Percentiles rank a stretch among this genome's conserved stretches.
Evolutionary conservation across 371 early-diverging fungal species (phyloP).

Genomic region (Mortierella sp.): DNA sequence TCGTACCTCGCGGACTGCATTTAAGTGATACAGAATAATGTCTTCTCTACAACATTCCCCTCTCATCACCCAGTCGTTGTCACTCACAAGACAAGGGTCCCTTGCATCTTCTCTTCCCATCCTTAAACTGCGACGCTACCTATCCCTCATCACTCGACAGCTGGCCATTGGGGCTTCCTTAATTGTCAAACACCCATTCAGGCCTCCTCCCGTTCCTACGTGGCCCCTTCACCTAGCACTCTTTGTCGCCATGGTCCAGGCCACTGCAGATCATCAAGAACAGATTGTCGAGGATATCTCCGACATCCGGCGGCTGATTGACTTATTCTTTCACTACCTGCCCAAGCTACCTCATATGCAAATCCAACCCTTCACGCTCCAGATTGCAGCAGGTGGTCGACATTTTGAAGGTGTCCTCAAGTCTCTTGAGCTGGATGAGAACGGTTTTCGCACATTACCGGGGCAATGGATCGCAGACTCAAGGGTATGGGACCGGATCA

Average conservation of each 20-base stretch:
- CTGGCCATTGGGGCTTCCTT: constrained; percentile 37
- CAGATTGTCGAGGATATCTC: constrained; percentile 41
- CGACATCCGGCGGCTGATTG: constrained; percentile 34
- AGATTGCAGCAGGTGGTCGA: constrained; percentile 22
- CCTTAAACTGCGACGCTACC: constrained; percentile 38
- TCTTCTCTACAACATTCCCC: constrained; percentile 20
- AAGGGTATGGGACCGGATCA: constrained; percentile 31
- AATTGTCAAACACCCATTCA: constrained; percentile 47
- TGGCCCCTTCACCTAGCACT: constrained; percentile 49
- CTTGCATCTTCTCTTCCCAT: constrained; percentile 41
- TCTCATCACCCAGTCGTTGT: constrained; percentile 18
- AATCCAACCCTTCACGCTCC: constrained; percentile 21
- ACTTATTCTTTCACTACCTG: constrained; percentile 47
- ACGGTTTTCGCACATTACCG: constrained; percentile 20
- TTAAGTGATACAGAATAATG: constrained; percentile 9
- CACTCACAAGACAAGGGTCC: constrained; percentile 18
- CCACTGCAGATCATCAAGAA: constrained; percentile 33
- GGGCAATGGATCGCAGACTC: constrained; percentile 46
- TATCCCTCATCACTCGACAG: constrained; percentile 27
- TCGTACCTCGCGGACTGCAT: background rate
- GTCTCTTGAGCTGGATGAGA: constrained; percentile 23
- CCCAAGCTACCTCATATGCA: constrained; percentile 49
- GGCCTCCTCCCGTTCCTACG: constrained; percentile 27
- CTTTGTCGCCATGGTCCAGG: constrained; percentile 36
- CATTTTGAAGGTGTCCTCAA: constrained; percentile 24